Percentiles rank a stretch among this genome's conserved stretches.
phyloP scores from a whole-genome alignment of 176 grass and related monocot species.

The Alopecurus myosuroides region DNA sequence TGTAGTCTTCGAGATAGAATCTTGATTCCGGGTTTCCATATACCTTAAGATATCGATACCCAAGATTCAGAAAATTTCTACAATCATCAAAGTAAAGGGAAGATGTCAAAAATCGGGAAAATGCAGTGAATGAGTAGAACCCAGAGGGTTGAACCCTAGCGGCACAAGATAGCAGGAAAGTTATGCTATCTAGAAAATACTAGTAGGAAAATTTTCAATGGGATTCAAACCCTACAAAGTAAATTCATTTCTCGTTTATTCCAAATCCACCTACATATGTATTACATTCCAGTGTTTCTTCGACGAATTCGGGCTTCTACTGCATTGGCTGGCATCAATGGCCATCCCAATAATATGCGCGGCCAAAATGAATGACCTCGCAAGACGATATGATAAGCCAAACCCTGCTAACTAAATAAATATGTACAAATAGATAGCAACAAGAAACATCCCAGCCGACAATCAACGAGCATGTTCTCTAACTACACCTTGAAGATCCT shows the following conservation, averaged over 20 bases:
- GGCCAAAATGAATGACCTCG: neutral
- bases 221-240: neutral
- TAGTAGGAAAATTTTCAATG: no score
- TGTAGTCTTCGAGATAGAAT: no score
- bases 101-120: no score
- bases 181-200: no score
- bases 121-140: no score
- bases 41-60: neutral
- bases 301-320: neutral
- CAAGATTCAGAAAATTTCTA: neutral
- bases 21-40: no score
- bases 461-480: neutral
- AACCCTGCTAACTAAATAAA: neutral
- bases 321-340: neutral
- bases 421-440: neutral
- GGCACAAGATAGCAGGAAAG: no score
- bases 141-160: no score
- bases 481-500: neutral
- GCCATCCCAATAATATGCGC: neutral
- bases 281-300: constrained; percentile 1
- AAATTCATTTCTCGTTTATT: neutral
- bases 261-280: neutral
- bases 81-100: no score
- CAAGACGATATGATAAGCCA: neutral
- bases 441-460: neutral